A percentile compares a stretch with the other conserved stretches of the same genome.
Conservation (phyloP, 441 rosid species). For the Eutrema salsugineum region DNA sequence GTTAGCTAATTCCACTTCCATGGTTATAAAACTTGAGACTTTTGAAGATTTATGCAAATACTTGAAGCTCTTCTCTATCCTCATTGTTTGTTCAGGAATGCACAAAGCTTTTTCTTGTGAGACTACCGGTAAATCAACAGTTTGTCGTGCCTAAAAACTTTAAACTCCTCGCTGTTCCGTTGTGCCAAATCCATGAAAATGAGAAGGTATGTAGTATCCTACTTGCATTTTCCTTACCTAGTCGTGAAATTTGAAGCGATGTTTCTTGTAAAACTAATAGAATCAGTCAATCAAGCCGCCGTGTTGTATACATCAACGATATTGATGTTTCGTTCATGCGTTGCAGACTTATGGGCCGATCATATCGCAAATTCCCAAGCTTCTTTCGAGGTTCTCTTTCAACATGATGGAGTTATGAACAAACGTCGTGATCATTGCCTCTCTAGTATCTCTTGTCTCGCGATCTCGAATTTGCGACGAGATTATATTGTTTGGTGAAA, state of each 20-base stretch:
- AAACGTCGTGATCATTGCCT: neutral
- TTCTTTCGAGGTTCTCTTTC: slow-evolving; percentile 75
- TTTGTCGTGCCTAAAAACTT: slow-evolving; percentile 70
- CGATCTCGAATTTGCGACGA: neutral
- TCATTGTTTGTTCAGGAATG: slow-evolving; percentile 50
- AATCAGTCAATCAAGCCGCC: neutral
- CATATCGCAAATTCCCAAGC: slow-evolving; percentile 73
- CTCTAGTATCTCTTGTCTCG: neutral
- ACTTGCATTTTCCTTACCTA: neutral
- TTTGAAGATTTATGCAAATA: neutral
- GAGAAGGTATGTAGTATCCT: slow-evolving; percentile 44
- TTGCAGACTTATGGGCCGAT: slow-evolving; percentile 73
- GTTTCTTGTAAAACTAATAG: neutral
- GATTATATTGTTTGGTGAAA: neutral
- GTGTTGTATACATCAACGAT: neutral
- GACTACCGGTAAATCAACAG: slow-evolving; percentile 50
- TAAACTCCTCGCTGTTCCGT: slow-evolving; percentile 79
- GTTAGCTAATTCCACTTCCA: slow-evolving; percentile 29
- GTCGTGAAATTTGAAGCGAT: neutral
- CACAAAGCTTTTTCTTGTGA: slow-evolving; percentile 69
- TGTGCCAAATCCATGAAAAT: slow-evolving; percentile 72
- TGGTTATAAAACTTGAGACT: neutral
- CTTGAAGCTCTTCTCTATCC: neutral
- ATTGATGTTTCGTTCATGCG: neutral
- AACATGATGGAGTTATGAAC: slow-evolving; percentile 34